These are phyloP conservation scores for Amaranthus tricolor DNA, from an alignment of 179 eudicot genomes.

Conservation along the genomic window DNA sequence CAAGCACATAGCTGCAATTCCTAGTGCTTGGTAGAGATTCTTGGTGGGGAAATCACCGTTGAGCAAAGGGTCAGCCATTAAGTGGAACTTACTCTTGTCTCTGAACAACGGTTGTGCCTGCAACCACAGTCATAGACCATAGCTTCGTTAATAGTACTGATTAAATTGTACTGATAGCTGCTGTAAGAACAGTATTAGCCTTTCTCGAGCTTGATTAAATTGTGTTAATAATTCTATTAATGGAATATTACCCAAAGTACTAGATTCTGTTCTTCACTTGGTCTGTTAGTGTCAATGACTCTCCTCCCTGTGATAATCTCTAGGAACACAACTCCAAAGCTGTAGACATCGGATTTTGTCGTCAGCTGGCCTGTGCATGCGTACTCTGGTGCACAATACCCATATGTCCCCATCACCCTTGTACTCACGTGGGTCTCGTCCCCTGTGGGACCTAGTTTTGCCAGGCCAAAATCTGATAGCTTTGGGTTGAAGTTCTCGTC, in stretches of 20 bases:
- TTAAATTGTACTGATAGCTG: neutral
- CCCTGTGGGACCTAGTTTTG: constrained; percentile 73
- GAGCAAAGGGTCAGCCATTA: constrained; percentile 75
- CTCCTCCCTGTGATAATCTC: constrained; percentile 78
- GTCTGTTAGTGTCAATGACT: constrained; percentile 58
- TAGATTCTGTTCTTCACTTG: constrained; percentile 63
- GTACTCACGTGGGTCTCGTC: constrained; percentile 57
- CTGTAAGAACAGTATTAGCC: neutral
- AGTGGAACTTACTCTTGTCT: constrained; percentile 60
- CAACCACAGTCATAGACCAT: neutral
- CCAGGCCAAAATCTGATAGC: constrained; percentile 80
- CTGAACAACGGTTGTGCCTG: constrained; percentile 87
- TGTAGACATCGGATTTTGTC: constrained; percentile 69
- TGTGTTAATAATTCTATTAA: neutral
- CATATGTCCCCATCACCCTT: constrained; percentile 81
- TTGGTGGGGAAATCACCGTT: constrained; percentile 56
- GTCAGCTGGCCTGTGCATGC: constrained; percentile 70
- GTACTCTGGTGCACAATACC: constrained; percentile 88
- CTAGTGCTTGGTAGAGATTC: constrained; percentile 78
- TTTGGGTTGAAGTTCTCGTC: constrained; percentile 58
- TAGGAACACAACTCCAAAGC: constrained; percentile 82
- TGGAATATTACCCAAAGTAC: constrained; percentile 55
- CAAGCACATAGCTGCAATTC: constrained; percentile 90
- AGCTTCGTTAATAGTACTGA: neutral
- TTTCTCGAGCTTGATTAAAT: neutral